A percentile compares a stretch with the other conserved stretches of the same genome.
Evolutionary conservation across 148 eudicot species (phyloP).

Genomic region (Amaranthus palmeri): DNA sequence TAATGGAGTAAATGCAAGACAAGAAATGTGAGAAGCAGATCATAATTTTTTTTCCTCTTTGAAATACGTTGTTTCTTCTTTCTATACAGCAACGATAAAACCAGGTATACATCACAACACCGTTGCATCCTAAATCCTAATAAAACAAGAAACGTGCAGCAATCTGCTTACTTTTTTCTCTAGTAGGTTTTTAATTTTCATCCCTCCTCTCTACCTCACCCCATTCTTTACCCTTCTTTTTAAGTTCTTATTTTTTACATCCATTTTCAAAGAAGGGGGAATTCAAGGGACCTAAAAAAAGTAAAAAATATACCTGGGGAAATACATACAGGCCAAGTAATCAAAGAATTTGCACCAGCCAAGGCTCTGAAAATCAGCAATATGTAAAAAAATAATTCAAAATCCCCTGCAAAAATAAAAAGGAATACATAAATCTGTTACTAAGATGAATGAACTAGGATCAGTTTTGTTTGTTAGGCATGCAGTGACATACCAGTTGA

Average conservation of each 20-base stretch:
- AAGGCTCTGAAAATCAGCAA: constrained; percentile 19
- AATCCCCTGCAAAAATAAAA: constrained; percentile 21
- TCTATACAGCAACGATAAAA: constrained; percentile 24
- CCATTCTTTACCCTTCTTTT: constrained; percentile 19
- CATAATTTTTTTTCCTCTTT: constrained; percentile 6
- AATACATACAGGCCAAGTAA: constrained; percentile 26
- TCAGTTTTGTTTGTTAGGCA: not conserved
- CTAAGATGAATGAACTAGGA: not conserved
- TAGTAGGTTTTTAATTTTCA: no score
- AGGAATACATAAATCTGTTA: constrained; percentile 2
- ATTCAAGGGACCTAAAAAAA: not conserved
- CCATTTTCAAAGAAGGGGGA: constrained; percentile 20
- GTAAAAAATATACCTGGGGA: constrained; percentile 23
- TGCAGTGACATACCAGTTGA: not conserved
- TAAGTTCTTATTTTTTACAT: constrained; percentile 32
- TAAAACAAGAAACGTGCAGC: constrained; percentile 22
- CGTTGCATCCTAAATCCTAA: constrained; percentile 14
- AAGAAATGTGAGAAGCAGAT: not conserved
- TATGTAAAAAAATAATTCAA: constrained; percentile 3
- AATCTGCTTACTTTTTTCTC: constrained; percentile 2
- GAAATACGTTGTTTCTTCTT: constrained; percentile 28
- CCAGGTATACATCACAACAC: constrained; percentile 23
- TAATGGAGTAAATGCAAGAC: not conserved
- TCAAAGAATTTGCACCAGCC: constrained; percentile 29
- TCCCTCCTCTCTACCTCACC: not conserved